Conservation (phyloP, 306 rosid species). For the Ochetophila trinervis region DNA sequence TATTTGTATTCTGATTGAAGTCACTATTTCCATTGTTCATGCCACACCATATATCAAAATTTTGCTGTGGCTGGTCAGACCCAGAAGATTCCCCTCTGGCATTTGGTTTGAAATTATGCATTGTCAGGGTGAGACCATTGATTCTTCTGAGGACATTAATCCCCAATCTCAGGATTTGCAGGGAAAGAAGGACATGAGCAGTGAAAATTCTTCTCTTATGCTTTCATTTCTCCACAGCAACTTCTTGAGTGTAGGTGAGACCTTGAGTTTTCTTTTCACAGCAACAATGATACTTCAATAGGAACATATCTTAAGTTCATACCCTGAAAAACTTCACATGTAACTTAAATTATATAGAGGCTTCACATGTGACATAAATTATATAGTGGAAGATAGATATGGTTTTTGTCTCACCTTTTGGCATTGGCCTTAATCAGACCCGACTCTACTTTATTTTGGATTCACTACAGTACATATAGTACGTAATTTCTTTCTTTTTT, state of each 20-base stretch:
- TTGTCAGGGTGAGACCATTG: slow-evolving; percentile 35
- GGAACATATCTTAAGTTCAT: not conserved
- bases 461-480: too few species aligned
- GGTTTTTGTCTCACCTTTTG: too few species aligned
- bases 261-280: slow-evolving; percentile 21
- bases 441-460: too few species aligned
- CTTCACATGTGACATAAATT: too few species aligned
- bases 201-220: slow-evolving; percentile 45
- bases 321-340: too few species aligned
- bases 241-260: slow-evolving; percentile 74
- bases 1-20: slow-evolving; percentile 57
- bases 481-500: too few species aligned
- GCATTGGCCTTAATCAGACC: too few species aligned
- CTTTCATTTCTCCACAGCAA: slow-evolving; percentile 82
- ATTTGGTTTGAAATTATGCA: slow-evolving; percentile 76
- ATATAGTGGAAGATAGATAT: too few species aligned
- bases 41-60: slow-evolving; percentile 78
- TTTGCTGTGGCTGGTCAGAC: slow-evolving; percentile 66
- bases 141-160: slow-evolving; percentile 25
- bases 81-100: slow-evolving; percentile 76
- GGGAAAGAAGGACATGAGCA: slow-evolving; percentile 28
- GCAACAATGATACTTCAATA: slow-evolving; percentile 20
- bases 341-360: too few species aligned
- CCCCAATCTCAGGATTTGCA: slow-evolving; percentile 33
- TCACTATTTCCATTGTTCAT: slow-evolving; percentile 65